A percentile compares a stretch with the other conserved stretches of the same genome.
Evolutionary conservation across 805 yeast genomes (phyloP).

Genomic region (Candida anglica): DNA sequence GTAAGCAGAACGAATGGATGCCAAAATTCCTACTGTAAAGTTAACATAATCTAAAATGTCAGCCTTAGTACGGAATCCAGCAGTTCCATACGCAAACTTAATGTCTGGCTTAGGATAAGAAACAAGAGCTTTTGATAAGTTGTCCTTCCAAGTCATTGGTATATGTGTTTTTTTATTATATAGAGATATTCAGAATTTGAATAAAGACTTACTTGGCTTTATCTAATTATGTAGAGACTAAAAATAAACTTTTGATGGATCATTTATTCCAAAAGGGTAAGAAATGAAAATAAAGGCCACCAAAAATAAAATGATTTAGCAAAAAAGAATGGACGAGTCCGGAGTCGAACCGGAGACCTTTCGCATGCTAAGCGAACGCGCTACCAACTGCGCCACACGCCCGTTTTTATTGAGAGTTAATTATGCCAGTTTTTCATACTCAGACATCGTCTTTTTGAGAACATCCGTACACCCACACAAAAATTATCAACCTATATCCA

Average conservation of each 20-base stretch:
- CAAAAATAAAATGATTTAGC: not conserved
- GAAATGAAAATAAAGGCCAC: no score
- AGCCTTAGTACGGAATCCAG: constrained; percentile 87
- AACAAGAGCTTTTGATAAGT: not conserved
- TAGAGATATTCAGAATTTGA: no score
- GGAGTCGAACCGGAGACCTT: constrained; percentile 39
- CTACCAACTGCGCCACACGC: constrained; percentile 50
- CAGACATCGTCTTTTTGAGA: no score
- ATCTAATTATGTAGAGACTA: no score
- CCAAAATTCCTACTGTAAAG: constrained; percentile 78
- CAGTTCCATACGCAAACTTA: constrained; percentile 82
- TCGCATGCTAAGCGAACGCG: constrained; percentile 49
- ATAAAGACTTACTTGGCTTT: no score
- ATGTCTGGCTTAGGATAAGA: constrained; percentile 41
- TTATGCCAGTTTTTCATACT: no score
- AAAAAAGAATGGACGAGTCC: constrained; percentile 5
- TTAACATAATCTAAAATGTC: constrained; percentile 71
- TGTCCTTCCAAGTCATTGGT: constrained; percentile 4
- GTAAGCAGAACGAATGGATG: constrained; percentile 74
- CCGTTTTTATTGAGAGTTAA: constrained; percentile 14
- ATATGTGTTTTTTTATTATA: not conserved
- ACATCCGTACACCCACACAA: no score
- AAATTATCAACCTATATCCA: no score
- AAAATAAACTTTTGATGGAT: no score
- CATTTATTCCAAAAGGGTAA: no score